Evolutionary conservation across 805 yeast genomes (phyloP), one percentile per base, ranked within the genome.

Genomic region (Yarrowia sp.): DNA sequence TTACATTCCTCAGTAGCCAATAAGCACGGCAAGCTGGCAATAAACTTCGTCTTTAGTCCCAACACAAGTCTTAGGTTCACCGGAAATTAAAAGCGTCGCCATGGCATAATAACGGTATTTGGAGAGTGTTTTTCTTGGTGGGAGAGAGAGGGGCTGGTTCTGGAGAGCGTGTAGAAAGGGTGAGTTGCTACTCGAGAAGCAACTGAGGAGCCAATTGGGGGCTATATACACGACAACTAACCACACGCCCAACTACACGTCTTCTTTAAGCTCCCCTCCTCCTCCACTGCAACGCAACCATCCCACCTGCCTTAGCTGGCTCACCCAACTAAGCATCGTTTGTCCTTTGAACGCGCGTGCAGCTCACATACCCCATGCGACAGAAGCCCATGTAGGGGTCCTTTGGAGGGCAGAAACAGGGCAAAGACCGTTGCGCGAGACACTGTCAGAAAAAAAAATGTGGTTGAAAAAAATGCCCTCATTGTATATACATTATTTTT

Each of bases 361-460:
- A 48, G 52, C 52, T 44, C 19, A 48, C 52, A 48, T 48, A 48
- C 52, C 52, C 52, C 52, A 48, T 48, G 52, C 52, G 52, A 48
- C 24, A 7, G 52, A 48, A 48, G 52, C 36, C 51, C 22, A 14
- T 44, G 51, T 26, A 44, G 51, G 33, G 51, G 51, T 26, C 30
- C 30, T 26, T 26, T 26, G 30, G n/a, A n/a, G n/a, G n/a, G n/a
- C n/a, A n/a, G n/a, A n/a, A n/a, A n/a, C n/a, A n/a, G n/a, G n/a
- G n/a, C n/a, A n/a, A n/a, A n/a, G n/a, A n/a, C n/a, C n/a, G n/a
- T n/a, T n/a, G n/a, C n/a, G n/a, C n/a, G n/a, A n/a, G n/a, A n/a
- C n/a, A n/a, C n/a, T n/a, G n/a, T n/a, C n/a, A n/a, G n/a, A n/a
- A n/a, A n/a, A n/a, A n/a, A n/a, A n/a, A n/a, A n/a, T n/a, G n/a